phyloP scores from a whole-genome alignment of 1,139 yeast genomes.

The Candida freyschussii region DNA sequence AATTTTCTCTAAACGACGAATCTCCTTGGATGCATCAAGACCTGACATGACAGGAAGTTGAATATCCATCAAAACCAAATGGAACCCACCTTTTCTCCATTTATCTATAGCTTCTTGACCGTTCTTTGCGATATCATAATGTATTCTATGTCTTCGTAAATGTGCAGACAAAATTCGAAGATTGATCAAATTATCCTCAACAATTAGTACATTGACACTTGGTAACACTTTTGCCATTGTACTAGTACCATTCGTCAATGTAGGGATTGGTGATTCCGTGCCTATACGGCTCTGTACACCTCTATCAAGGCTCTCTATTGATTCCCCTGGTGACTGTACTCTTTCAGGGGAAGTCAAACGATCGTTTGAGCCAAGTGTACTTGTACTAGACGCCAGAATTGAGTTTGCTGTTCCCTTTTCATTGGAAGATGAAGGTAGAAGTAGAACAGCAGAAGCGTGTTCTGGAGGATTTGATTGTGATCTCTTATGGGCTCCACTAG shows the following conservation, averaged over 20 bases:
- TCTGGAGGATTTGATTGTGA: conserved; percentile 25
- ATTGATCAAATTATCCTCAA: conserved; percentile 93
- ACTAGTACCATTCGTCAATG: conserved; percentile 9
- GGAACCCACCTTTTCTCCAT: conserved; percentile 91
- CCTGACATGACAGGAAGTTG: conserved; percentile 94
- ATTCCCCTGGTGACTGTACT: conserved; percentile 11
- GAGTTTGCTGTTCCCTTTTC: conserved; percentile 2
- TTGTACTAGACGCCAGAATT: background rate
- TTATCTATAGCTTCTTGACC: conserved; percentile 91
- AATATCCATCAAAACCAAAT: conserved; percentile 89
- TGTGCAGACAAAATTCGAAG: conserved; percentile 93
- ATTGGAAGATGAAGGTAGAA: conserved; percentile 18
- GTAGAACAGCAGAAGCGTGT: conserved; percentile 21
- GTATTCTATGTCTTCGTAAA: conserved; percentile 77
- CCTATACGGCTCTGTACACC: background rate
- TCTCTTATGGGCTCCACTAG: conserved; percentile 17
- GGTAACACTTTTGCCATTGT: conserved; percentile 41
- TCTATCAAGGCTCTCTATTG: too few relatives aligned
- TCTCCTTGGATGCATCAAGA: conserved; percentile 86
- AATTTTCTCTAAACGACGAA: conserved; percentile 72
- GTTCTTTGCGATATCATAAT: conserved; percentile 80
- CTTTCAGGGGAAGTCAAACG: conserved; percentile 5
- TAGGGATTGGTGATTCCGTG: conserved; percentile 7
- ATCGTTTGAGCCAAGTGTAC: too few relatives aligned
- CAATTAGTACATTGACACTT: conserved; percentile 84